Base-by-base conservation (phyloP, 495 filamentous ascomycete genomes). In the Penicillium psychrofluorescens region DNA sequence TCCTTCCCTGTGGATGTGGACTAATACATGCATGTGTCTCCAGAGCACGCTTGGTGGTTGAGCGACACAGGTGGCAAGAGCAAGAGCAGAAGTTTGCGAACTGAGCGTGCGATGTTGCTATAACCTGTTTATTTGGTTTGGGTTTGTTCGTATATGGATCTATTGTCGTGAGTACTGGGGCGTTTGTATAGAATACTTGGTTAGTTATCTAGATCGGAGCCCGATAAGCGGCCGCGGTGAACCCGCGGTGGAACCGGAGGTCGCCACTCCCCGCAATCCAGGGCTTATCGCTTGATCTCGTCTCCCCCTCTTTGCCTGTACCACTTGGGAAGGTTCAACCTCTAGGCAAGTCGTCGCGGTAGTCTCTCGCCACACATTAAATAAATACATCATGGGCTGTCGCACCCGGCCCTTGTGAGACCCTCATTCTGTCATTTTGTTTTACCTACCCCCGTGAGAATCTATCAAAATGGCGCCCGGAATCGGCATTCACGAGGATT, bases 381-480 rank as follows among this genome's bases (percentile, higher is more conserved):
- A 45, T 45, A 46, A 45, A 47, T 48, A 47, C 38, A 40, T 27
- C 15, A 51, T 56, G 55, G 29, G 14, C 46, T 14, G 13, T 8
- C 31, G 28, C 29, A 15, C 28, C n/a, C 15, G 1, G 15, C 29
- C 14, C 34, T 38, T 40, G 43, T 51, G 47, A 56, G 48, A 45
- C 22, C 8, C 29, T 29, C 28, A 11, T 46, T 14, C 38, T 9
- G 46, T 40, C 30, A 15, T 35, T 22, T 40, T 33, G 29, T 28
- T 22, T 36, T 47, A 11, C 34, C 29, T 30, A 22, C 33, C n/a
- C 16, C 14, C 4, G 22, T 22, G 22, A 22, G 32, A 35, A 30
- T 31, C 37, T 12, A 38, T 43, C 52, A 46, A 35, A n/a, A 86
- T 86, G 83, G 75, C 82, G 46, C 80, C 82, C 38, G 79, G 81